A percentile compares a stretch with the other conserved stretches of the same genome.
These are phyloP conservation scores for Boletus calvinii DNA, from an alignment of 1,284 basidiomycete species.

Conservation along the genomic window DNA sequence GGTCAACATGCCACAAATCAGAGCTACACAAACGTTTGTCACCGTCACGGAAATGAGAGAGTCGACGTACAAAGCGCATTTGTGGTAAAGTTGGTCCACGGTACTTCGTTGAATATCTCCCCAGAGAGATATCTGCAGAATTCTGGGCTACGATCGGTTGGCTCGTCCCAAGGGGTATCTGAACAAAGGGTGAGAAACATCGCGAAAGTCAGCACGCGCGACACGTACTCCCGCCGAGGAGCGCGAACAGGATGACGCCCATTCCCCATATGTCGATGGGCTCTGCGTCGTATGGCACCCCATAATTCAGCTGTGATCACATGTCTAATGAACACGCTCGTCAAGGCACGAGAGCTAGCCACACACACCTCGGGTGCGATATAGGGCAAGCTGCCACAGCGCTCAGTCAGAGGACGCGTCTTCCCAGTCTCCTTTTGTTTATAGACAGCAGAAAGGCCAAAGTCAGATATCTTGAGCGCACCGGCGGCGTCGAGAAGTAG, in stretches of 20 bases:
- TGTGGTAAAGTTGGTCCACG: constrained; percentile 76
- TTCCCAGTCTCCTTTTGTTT: constrained; percentile 85
- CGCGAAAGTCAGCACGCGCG: neutral
- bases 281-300: constrained; percentile 80
- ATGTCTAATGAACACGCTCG: neutral
- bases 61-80: constrained; percentile 58
- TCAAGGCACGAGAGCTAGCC: neutral
- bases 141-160: constrained; percentile 77
- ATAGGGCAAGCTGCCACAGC: constrained; percentile 94
- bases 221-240: constrained; percentile 86
- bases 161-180: constrained; percentile 99
- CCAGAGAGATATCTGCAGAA: constrained; percentile 77
- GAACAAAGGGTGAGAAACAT: constrained; percentile 2
- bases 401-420: constrained; percentile 66
- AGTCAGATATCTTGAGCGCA: constrained; percentile 90
- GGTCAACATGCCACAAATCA: constrained; percentile 73
- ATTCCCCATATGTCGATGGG: constrained; percentile 96
- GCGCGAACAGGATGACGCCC: constrained; percentile 93
- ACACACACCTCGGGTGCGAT: constrained; percentile 84
- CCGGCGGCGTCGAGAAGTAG: constrained; percentile 79
- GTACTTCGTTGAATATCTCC: constrained; percentile 72
- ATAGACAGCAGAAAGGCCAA: constrained; percentile 92
- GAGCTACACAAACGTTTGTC: constrained; percentile 42
- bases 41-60: neutral
- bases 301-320: constrained; percentile 46